phyloP scores from a whole-genome alignment of 2,329 filamentous ascomycete genomes.

The Fusarium sp. region DNA sequence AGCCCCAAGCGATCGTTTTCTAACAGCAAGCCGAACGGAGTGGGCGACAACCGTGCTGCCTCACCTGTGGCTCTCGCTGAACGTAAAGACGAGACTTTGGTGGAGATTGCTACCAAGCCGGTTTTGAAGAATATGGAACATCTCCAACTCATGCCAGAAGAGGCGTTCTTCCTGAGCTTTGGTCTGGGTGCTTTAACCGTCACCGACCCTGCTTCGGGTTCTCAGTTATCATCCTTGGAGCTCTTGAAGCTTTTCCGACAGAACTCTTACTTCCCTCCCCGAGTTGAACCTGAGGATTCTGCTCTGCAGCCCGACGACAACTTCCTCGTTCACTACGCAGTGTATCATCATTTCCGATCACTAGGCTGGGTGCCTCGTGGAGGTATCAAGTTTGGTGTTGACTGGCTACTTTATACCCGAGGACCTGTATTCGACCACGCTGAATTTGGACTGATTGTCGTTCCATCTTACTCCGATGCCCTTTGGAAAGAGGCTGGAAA shows the following conservation, averaged over 20 bases:
- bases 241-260: slow-evolving; percentile 76
- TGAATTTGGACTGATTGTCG: slow-evolving; percentile 87
- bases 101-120: neutral
- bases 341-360: slow-evolving; percentile 96
- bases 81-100: neutral
- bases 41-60: slow-evolving; percentile 27
- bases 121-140: slow-evolving; percentile 75
- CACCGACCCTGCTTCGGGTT: slow-evolving; percentile 60
- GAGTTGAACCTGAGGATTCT: slow-evolving; percentile 51
- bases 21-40: slow-evolving; percentile 25
- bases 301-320: slow-evolving; percentile 78
- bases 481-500: slow-evolving; percentile 76
- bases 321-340: slow-evolving; percentile 88
- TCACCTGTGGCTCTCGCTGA: slow-evolving; percentile 19
- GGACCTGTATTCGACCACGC: slow-evolving; percentile 96
- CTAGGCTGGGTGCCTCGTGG: slow-evolving; percentile 94
- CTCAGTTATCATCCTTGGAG: slow-evolving; percentile 64
- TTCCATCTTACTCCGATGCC: slow-evolving; percentile 83
- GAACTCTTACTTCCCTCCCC: slow-evolving; percentile 76
- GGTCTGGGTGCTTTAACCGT: slow-evolving; percentile 80
- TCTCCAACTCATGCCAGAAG: slow-evolving; percentile 90
- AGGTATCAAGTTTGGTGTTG: slow-evolving; percentile 94
- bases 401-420: slow-evolving; percentile 93
- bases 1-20: slow-evolving; percentile 56
- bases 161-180: slow-evolving; percentile 91